These are phyloP conservation scores for Haplosporangium sp. DNA, from an alignment of 371 early-diverging fungal species.

Conservation along the genomic window DNA sequence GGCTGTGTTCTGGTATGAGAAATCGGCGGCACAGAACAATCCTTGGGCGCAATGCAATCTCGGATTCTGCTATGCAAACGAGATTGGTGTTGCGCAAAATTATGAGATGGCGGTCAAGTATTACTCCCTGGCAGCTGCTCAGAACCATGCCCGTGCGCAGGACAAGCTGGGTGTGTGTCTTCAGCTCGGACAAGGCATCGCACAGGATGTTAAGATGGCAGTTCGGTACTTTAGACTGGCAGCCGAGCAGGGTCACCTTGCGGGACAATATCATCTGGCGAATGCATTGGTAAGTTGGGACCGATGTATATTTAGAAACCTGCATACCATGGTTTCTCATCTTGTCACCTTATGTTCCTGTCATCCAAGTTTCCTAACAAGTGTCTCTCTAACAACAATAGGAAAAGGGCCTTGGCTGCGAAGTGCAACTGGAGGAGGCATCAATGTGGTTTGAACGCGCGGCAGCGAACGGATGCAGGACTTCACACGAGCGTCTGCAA, in stretches of 20 bases:
- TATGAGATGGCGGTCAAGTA: slow-evolving; percentile 74
- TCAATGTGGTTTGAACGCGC: slow-evolving; percentile 77
- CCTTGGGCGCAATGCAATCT: slow-evolving; percentile 91
- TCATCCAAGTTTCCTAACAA: background rate
- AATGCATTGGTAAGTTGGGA: slow-evolving; percentile 54
- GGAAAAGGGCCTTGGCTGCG: slow-evolving; percentile 77
- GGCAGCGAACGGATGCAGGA: slow-evolving; percentile 66
- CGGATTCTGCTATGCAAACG: slow-evolving; percentile 89
- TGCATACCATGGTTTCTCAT: background rate
- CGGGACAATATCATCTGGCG: slow-evolving; percentile 73
- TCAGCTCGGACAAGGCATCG: slow-evolving; percentile 78
- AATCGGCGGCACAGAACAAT: slow-evolving; percentile 83
- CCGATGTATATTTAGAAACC: background rate
- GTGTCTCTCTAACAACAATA: slow-evolving; percentile 18
- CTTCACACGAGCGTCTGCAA: slow-evolving; percentile 64
- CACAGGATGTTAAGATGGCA: slow-evolving; percentile 65
- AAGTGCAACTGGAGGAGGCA: slow-evolving; percentile 67
- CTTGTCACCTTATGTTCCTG: background rate
- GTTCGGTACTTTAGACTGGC: slow-evolving; percentile 69
- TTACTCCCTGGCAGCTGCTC: slow-evolving; percentile 75
- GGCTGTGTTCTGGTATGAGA: slow-evolving; percentile 86
- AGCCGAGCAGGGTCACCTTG: slow-evolving; percentile 71
- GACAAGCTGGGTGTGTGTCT: slow-evolving; percentile 86
- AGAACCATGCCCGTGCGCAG: slow-evolving; percentile 76
- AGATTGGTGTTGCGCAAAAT: slow-evolving; percentile 76